Base-by-base conservation (phyloP, 1,284 basidiomycete genomes). In the Omphalotus olearius region DNA sequence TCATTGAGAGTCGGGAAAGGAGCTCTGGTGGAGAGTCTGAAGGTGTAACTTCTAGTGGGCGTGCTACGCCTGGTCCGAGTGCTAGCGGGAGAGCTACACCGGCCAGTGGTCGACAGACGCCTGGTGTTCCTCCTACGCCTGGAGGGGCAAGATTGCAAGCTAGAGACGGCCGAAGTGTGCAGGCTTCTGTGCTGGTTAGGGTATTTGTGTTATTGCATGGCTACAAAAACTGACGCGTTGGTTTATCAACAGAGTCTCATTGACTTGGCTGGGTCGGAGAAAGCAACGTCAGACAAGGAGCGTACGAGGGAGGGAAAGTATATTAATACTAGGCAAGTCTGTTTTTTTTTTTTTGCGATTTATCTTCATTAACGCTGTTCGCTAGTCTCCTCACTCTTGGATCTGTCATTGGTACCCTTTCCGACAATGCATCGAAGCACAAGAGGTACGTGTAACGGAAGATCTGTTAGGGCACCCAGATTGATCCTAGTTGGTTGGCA, bases 261-360 rank as follows among this genome's bases (percentile, higher is more conserved):
- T 56, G 95, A 99, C 75, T 75, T 99, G n/a, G 96, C 96, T 42
- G 96, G 96, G 0, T 96, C 92, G 1, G 96, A 99, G 66, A 93
- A 90, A 66, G 93, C 94, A 2, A 96, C 94, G 1, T 91, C 88
- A 6, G 92, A 95, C 69, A 94, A 92, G 66, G 93, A 96, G 54
- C 74, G 94, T 48, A 92, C 93, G 20, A 78, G 87, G 49, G 94
- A 98, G 68, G 94, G 94, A 23, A 91, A 89, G 63, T 95, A 93
- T 64, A 98, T 97, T 69, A 96, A 96, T 61, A 92, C 88, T 9
- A 88, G 84, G 85, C 82, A 36, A 35, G 66, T 60, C 16, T 33
- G 10, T 26, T 39, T 35, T 18, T n/a, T 18, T 5, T 36, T 51
- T 18, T 38, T 46, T 11, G 26, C 30, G 17, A 13, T n/a, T 30